Percentiles rank a stretch among this genome's conserved stretches.
Conservation (phyloP, 192 early-diverging fungal genomes). For the Gonapodya prolifera region DNA sequence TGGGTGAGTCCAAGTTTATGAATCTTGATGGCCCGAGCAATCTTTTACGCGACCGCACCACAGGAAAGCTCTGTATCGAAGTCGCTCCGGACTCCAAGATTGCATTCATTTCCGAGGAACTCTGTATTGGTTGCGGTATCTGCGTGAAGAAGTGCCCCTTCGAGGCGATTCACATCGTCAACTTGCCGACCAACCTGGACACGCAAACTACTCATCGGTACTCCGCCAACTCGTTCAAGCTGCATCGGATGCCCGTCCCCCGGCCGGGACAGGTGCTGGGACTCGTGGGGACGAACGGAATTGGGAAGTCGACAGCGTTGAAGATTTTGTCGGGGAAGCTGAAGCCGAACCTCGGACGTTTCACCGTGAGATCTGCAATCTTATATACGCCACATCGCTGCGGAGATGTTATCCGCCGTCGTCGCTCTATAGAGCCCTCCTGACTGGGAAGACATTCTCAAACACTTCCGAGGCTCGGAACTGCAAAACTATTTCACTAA, state of each 20-base stretch:
- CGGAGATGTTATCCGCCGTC: constrained; percentile 8
- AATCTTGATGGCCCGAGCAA: neutral
- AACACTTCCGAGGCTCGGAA: constrained; percentile 91
- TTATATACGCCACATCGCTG: too few species aligned
- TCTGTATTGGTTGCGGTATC: constrained; percentile 98
- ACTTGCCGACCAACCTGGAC: constrained; percentile 90
- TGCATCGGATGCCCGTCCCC: constrained; percentile 88
- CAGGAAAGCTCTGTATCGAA: constrained; percentile 90
- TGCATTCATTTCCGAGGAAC: constrained; percentile 81
- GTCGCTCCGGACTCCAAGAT: constrained; percentile 77
- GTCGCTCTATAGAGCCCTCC: constrained; percentile 45
- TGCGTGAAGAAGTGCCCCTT: constrained; percentile 97
- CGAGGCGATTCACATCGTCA: constrained; percentile 92
- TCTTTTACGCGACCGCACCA: neutral
- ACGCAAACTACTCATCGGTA: constrained; percentile 93
- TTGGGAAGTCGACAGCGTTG: constrained; percentile 85
- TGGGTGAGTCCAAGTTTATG: constrained; percentile 58
- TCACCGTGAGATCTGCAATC: constrained; percentile 25
- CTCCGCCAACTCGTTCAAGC: constrained; percentile 94
- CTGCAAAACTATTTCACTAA: constrained; percentile 99
- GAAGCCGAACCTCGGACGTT: constrained; percentile 92
- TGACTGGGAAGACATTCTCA: constrained; percentile 93
- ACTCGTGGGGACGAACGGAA: constrained; percentile 88
- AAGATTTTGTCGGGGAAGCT: constrained; percentile 86
- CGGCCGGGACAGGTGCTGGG: constrained; percentile 94